A percentile compares a stretch with the other conserved stretches of the same genome.
These are phyloP conservation scores for Talaromyces liani DNA, from an alignment of 495 filamentous ascomycete genomes.

Conservation along the genomic window DNA sequence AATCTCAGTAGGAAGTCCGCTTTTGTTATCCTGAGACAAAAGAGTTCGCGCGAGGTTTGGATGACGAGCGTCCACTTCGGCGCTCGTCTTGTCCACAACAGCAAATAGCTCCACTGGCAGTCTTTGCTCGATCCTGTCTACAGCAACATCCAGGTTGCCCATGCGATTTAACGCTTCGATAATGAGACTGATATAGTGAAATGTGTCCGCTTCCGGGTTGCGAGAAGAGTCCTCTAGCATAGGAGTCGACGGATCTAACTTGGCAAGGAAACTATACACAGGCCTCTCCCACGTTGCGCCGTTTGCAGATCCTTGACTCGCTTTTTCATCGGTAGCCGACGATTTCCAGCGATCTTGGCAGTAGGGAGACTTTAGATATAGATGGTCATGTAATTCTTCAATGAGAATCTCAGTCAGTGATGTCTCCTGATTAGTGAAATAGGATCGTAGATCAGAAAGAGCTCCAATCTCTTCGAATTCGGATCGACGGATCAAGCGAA, in stretches of 20 bases:
- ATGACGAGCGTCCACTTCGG: conserved; percentile 85
- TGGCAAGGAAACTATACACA: conserved; percentile 71
- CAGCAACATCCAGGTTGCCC: conserved; percentile 72
- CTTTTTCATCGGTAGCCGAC: conserved; percentile 43
- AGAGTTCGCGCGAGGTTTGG: conserved; percentile 60
- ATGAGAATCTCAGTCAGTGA: conserved; percentile 89
- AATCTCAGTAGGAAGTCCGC: conserved; percentile 55
- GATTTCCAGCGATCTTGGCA: conserved; percentile 91
- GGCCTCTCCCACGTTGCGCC: conserved; percentile 46
- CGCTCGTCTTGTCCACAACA: conserved; percentile 90
- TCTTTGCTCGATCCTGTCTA: conserved; percentile 85
- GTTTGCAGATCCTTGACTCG: conserved; percentile 34
- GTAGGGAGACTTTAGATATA: conserved; percentile 95
- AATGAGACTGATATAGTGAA: conserved; percentile 82
- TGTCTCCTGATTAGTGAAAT: conserved; percentile 87
- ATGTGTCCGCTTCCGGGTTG: conserved; percentile 91
- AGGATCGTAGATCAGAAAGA: conserved; percentile 74
- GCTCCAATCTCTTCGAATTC: conserved; percentile 91
- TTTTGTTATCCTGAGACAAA: conserved; percentile 32
- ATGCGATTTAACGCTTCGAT: conserved; percentile 86
- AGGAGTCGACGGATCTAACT: conserved; percentile 61
- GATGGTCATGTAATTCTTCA: conserved; percentile 93
- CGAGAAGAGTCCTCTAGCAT: conserved; percentile 82
- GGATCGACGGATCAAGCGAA: conserved; percentile 72
- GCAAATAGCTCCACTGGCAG: conserved; percentile 89